Percentiles rank a stretch among this genome's conserved stretches.
These are phyloP conservation scores for Lachnellula occidentalis DNA, from an alignment of 2,329 filamentous ascomycete genomes.

Conservation along the genomic window DNA sequence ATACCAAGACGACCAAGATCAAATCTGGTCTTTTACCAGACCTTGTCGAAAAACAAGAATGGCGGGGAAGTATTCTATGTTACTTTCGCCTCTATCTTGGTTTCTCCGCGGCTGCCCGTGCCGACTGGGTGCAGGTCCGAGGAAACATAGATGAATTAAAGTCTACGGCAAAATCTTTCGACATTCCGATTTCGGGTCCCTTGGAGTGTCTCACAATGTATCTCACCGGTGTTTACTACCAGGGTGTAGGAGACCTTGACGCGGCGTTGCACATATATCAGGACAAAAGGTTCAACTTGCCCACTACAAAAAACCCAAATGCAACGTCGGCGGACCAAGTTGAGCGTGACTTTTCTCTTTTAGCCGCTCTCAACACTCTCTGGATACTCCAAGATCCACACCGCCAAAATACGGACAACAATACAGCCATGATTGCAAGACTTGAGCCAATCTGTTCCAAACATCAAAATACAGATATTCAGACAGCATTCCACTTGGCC, in stretches of 20 bases:
- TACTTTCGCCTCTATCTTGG: constrained; percentile 30
- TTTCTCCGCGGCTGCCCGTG: constrained; percentile 26
- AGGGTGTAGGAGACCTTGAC: constrained; percentile 70
- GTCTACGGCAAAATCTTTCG: constrained; percentile 17
- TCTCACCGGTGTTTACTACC: constrained; percentile 67
- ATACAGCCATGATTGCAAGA: constrained; percentile 56
- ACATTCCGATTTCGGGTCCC: constrained; percentile 20
- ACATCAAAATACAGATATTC: constrained; percentile 69
- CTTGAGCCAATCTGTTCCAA: constrained; percentile 62
- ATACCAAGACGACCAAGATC: constrained; percentile 8
- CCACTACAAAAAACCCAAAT: constrained; percentile 30
- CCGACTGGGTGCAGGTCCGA: constrained; percentile 28
- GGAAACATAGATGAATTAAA: constrained; percentile 20
- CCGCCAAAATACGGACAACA: constrained; percentile 52
- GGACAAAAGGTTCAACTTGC: constrained; percentile 52
- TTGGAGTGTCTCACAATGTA: constrained; percentile 43
- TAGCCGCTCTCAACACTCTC: constrained; percentile 62
- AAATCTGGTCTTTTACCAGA: constrained; percentile 28
- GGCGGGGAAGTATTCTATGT: constrained; percentile 29
- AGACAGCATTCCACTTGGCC: constrained; percentile 71
- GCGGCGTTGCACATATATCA: constrained; percentile 63
- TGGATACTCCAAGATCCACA: constrained; percentile 64
- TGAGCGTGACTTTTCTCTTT: constrained; percentile 58
- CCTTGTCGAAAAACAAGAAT: constrained; percentile 21
- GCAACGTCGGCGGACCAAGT: constrained; percentile 42